A percentile compares a stretch with the other conserved stretches of the same genome.
Conservation (phyloP, 139 green algal genomes). For the Pycnococcus provasolii region DNA sequence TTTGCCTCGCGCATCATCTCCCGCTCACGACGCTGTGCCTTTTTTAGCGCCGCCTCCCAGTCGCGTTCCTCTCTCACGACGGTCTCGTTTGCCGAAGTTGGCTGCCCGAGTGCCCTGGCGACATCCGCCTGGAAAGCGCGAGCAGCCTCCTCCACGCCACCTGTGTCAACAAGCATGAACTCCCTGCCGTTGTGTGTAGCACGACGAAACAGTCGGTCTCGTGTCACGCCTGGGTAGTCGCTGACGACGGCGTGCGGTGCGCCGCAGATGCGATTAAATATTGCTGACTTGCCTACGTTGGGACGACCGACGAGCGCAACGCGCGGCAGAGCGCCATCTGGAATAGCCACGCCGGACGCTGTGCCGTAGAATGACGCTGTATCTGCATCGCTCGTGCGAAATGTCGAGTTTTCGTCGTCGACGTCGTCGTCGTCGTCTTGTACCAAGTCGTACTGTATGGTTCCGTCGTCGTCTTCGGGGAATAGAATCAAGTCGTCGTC, state of each 20-base stretch:
- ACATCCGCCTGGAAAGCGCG: not conserved
- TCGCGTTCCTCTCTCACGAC: too few relatives aligned
- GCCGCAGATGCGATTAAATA: conserved; percentile 90
- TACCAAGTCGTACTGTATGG: too few relatives aligned
- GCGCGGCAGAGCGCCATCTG: conserved; percentile 37
- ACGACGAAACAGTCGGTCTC: conserved; percentile 80
- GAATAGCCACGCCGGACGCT: not conserved
- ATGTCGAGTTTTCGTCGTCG: too few relatives aligned
- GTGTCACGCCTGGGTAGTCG: conserved; percentile 85
- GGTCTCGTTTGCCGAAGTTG: too few relatives aligned
- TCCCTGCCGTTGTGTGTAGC: conserved; percentile 75
- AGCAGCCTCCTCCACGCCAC: conserved; percentile 26
- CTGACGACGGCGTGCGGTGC: conserved; percentile 77
- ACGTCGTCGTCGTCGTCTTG: too few relatives aligned
- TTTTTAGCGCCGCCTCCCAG: too few relatives aligned
- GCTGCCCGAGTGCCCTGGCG: not conserved
- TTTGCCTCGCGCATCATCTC: conserved; percentile 2
- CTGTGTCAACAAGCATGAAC: conserved; percentile 94
- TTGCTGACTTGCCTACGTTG: conserved; percentile 91
- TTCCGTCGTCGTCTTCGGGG: too few relatives aligned
- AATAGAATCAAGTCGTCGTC: too few relatives aligned
- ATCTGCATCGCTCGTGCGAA: too few relatives aligned
- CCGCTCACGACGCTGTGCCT: not conserved
- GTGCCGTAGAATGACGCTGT: too few relatives aligned
- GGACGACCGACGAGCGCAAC: conserved; percentile 83